Conservation (phyloP, 148 eudicot genomes). For the Chenopodium suecicum region DNA sequence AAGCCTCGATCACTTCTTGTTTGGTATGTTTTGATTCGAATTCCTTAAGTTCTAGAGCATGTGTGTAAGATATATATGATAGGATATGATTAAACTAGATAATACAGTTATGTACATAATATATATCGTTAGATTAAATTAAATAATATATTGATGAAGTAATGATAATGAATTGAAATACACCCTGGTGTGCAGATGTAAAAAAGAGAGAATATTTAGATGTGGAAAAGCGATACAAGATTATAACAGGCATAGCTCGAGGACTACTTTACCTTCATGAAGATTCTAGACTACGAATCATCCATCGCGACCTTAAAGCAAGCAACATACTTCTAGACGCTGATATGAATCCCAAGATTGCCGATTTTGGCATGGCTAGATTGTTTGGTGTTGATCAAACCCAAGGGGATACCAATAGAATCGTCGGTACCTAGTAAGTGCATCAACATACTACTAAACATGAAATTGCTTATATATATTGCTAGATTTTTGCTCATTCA, state of each 20-base stretch:
- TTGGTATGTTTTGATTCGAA: background rate
- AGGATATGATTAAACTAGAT: too few relatives aligned
- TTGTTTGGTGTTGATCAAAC: conserved; percentile 36
- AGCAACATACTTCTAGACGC: conserved; percentile 38
- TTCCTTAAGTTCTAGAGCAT: background rate
- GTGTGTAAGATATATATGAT: too few relatives aligned
- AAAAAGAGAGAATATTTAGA: conserved; percentile 23
- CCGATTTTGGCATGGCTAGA: conserved; percentile 42
- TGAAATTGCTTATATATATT: background rate
- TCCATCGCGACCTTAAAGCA: conserved; percentile 19
- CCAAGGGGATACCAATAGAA: conserved; percentile 31
- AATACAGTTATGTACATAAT: too few relatives aligned
- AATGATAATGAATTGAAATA: background rate
- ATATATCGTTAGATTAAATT: too few relatives aligned
- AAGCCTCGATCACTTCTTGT: conserved; percentile 47
- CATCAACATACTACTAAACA: background rate
- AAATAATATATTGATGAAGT: too few relatives aligned
- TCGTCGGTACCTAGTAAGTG: conserved; percentile 51
- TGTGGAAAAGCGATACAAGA: conserved; percentile 36
- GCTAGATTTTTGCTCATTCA: background rate
- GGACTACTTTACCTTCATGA: conserved; percentile 39
- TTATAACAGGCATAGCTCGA: conserved; percentile 37
- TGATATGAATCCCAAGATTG: conserved; percentile 37
- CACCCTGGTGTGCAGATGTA: conserved; percentile 20
- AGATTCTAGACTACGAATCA: conserved; percentile 25